Evolutionary conservation across 257 asterid species (phyloP).

Genomic region (Rhazya stricta): DNA sequence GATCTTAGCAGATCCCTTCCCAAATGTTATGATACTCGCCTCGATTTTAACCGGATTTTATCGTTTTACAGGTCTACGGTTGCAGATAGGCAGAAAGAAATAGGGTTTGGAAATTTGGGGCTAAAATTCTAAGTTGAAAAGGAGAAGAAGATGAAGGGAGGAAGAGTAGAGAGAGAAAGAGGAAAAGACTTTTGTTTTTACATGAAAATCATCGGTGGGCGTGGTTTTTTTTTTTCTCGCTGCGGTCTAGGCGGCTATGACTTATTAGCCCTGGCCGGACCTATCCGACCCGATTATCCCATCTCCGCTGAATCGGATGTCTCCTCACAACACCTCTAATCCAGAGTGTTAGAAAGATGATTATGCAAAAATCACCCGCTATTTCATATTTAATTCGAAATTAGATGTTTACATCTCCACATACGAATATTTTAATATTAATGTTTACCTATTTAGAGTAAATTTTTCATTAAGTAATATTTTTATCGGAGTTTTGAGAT

Average conservation of each 20-base stretch:
- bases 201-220: conserved; percentile 13
- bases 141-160: conserved; percentile 7
- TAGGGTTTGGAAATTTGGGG: conserved; percentile 19
- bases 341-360: too few species aligned
- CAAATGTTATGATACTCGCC: conserved; percentile 3
- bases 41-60: not conserved
- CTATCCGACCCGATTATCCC: not conserved
- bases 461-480: too few species aligned
- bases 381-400: too few species aligned
- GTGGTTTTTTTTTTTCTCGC: not conserved
- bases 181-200: conserved; percentile 4
- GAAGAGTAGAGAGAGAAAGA: not conserved
- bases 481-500: too few species aligned
- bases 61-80: not conserved
- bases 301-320: not conserved
- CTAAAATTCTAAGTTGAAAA: conserved; percentile 17
- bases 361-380: too few species aligned
- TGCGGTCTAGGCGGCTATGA: conserved; percentile 11
- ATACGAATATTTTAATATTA: too few species aligned
- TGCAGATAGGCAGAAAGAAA: not conserved
- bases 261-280: not conserved
- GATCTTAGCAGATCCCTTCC: conserved; percentile 21
- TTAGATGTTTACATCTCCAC: too few species aligned
- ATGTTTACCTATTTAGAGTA: too few species aligned
- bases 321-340: not conserved